Conservation (phyloP, 2,329 filamentous ascomycete species). For the Aspergillus sp. region DNA sequence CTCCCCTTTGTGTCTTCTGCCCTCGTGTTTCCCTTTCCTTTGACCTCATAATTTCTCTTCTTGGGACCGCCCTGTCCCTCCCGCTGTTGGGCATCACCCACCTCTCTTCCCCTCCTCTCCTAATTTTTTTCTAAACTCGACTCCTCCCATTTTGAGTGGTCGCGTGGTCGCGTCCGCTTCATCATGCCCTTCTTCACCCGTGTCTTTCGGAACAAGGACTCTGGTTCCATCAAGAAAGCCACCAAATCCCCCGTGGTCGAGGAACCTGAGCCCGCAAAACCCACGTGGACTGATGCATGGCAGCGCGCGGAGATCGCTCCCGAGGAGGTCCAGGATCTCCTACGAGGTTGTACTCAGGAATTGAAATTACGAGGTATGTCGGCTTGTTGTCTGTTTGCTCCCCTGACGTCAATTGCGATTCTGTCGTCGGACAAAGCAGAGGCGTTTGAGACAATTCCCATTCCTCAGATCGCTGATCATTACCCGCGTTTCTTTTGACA, state of each 20-base stretch:
- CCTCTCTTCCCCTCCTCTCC: too few relatives aligned
- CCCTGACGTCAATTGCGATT: too few relatives aligned
- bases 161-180: slow-evolving; percentile 11
- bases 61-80: not conserved
- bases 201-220: slow-evolving; percentile 72
- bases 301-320: slow-evolving; percentile 74
- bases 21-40: not conserved
- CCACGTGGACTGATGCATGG: slow-evolving; percentile 85
- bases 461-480: slow-evolving; percentile 28
- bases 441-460: slow-evolving; percentile 9
- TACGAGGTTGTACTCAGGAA: slow-evolving; percentile 80
- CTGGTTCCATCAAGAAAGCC: slow-evolving; percentile 57
- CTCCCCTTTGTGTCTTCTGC: not conserved
- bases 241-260: slow-evolving; percentile 47
- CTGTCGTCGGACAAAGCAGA: not conserved
- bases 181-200: slow-evolving; percentile 57
- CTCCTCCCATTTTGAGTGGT: not conserved
- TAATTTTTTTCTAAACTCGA: slow-evolving; percentile 1
- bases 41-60: not conserved
- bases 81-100: slow-evolving; percentile 8
- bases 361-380: slow-evolving; percentile 86
- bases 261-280: slow-evolving; percentile 59
- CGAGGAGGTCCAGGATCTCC: slow-evolving; percentile 84
- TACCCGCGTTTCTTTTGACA: slow-evolving; percentile 33
- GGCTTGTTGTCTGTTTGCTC: slow-evolving; percentile 3